phyloP scores from a whole-genome alignment of 768 basidiomycete species.

The Tubosaeta sp. region DNA sequence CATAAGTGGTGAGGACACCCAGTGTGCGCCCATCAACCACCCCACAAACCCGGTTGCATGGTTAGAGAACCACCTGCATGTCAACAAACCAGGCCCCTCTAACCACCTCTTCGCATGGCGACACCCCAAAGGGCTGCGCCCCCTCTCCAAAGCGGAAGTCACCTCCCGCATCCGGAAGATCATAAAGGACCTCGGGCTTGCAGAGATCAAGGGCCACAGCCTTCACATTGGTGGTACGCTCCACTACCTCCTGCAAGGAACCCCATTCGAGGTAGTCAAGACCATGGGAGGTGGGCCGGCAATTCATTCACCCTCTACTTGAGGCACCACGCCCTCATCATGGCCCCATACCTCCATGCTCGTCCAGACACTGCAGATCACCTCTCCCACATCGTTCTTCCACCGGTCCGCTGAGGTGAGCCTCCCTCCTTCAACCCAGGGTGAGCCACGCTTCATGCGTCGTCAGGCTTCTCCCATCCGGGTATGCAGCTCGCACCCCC shows the following conservation, averaged over 20 bases:
- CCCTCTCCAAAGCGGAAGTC: neutral
- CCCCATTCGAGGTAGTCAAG: conserved; percentile 31
- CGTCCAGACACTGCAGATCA: neutral
- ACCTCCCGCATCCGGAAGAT: neutral
- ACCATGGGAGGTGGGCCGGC: conserved; percentile 34
- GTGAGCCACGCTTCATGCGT: neutral
- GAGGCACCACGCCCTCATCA: conserved; percentile 17
- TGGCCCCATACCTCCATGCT: neutral
- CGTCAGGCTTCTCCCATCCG: neutral
- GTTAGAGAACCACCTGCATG: neutral
- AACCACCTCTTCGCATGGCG: conserved; percentile 1
- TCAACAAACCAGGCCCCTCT: neutral
- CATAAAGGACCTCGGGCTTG: neutral
- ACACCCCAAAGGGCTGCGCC: neutral
- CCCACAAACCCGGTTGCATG: neutral
- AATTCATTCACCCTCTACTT: conserved; percentile 31
- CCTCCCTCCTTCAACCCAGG: neutral
- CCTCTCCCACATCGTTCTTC: neutral
- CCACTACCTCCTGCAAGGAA: conserved; percentile 24
- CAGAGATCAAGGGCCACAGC: conserved; percentile 20
- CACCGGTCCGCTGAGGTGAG: neutral
- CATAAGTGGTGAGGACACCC: neutral
- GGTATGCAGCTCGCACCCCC: neutral
- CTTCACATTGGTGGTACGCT: conserved; percentile 29
- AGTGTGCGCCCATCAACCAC: neutral